phyloP scores from a whole-genome alignment of 2,329 filamentous ascomycete genomes.

The Fusarium xyrophilum region DNA sequence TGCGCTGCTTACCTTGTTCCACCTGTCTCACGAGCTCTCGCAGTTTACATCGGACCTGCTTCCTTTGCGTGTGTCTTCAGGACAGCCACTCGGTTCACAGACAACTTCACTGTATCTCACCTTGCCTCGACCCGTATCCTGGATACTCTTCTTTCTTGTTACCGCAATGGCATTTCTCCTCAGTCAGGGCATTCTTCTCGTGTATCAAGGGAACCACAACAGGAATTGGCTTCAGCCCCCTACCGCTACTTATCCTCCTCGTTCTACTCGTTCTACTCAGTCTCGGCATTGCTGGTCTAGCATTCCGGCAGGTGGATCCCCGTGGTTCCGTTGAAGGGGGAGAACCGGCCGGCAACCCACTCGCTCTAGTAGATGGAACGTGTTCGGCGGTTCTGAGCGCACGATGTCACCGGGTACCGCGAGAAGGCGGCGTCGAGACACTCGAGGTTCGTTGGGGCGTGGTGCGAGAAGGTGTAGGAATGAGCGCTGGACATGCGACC shows the following conservation, averaged over 20 bases:
- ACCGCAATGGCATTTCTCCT: slow-evolving; percentile 54
- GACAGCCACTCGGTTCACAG: slow-evolving; percentile 53
- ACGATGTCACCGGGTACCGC: slow-evolving; percentile 52
- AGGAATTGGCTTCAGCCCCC: slow-evolving; percentile 52
- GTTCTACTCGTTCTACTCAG: slow-evolving; percentile 49
- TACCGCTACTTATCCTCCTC: slow-evolving; percentile 53
- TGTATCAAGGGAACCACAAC: slow-evolving; percentile 31
- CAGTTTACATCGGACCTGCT: slow-evolving; percentile 48
- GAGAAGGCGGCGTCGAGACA: slow-evolving; percentile 47
- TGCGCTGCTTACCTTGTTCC: slow-evolving; percentile 56
- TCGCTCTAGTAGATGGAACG: slow-evolving; percentile 54
- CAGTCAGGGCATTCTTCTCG: slow-evolving; percentile 53
- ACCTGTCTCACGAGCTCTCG: slow-evolving; percentile 58
- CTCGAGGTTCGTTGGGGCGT: slow-evolving; percentile 55
- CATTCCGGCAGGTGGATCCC: slow-evolving; percentile 50
- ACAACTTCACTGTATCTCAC: slow-evolving; percentile 58
- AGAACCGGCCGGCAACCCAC: slow-evolving; percentile 54
- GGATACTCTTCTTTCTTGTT: slow-evolving; percentile 54
- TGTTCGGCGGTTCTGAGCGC: slow-evolving; percentile 62
- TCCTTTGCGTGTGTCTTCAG: slow-evolving; percentile 56
- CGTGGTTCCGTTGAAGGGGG: slow-evolving; percentile 47
- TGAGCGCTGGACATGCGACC: slow-evolving; percentile 52
- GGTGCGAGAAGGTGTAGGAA: slow-evolving; percentile 49
- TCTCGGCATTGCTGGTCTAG: slow-evolving; percentile 48
- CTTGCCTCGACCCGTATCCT: slow-evolving; percentile 55